Conservation (phyloP, 768 basidiomycete species). For the Daedaleopsis nitida region DNA sequence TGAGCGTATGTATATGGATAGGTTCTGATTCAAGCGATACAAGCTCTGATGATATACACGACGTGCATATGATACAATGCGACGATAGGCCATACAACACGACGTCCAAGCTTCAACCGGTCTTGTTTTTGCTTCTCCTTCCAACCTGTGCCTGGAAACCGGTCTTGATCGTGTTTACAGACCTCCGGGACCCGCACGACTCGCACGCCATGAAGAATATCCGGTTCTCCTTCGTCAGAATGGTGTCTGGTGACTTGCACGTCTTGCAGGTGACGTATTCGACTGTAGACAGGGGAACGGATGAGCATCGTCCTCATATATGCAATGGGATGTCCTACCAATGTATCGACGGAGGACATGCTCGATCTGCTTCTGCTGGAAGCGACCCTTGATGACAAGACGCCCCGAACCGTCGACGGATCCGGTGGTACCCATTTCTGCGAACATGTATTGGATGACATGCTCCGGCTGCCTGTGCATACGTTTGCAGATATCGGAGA, state of each 20-base stretch:
- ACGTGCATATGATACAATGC: constrained; percentile 16
- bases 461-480: constrained; percentile 99
- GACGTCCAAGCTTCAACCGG: constrained; percentile 42
- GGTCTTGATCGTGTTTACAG: constrained; percentile 96
- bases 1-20: background rate
- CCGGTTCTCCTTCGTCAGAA: constrained; percentile 96
- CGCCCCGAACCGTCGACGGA: constrained; percentile 91
- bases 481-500: constrained; percentile 95
- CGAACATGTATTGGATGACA: constrained; percentile 94
- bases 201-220: constrained; percentile 98
- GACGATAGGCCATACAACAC: constrained; percentile 1
- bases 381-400: constrained; percentile 95
- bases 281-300: constrained; percentile 48
- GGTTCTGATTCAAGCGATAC: constrained; percentile 10
- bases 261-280: constrained; percentile 99
- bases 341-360: constrained; percentile 96
- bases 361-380: constrained; percentile 98
- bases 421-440: constrained; percentile 98
- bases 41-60: constrained; percentile 16
- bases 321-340: constrained; percentile 52
- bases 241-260: constrained; percentile 97
- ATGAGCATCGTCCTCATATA: background rate
- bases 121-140: constrained; percentile 82
- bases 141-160: constrained; percentile 98
- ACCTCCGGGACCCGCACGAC: constrained; percentile 86